Evolutionary conservation across 164 flowering plant genomes (phyloP), one percentile per base, ranked within the genome.

Genomic region (Liriodendron chinense): DNA sequence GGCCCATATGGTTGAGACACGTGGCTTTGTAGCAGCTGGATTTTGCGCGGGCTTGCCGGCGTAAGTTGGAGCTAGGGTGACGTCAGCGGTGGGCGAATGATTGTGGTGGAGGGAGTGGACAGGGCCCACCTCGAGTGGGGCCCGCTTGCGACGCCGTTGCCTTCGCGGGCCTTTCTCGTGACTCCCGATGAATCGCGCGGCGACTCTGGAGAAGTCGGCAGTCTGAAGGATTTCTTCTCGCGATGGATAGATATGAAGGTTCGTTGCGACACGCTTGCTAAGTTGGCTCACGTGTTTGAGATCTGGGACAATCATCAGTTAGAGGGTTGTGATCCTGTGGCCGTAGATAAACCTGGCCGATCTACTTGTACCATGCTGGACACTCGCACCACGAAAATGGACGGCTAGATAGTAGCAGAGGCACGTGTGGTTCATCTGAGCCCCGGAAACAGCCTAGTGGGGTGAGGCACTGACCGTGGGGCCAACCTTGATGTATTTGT

Each of bases 21-120:
- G 87, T 83, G 86, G 83, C 1, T 0, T 2, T 20, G 28, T 63
- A 43, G 23, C 78, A 70, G 75, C 79, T 81, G 82, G 79, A 74
- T 74, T 65, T 66, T 69, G 22, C 68, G 47, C 57, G 73, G 70
- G 48, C 1, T 71, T 68, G 69, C 78, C 59, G 68, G 79, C 79
- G 79, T 71, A 62, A 66, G 65, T 78, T 75, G 80, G 80, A 77
- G 79, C 10, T 63, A 68, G 61, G 64, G n/a, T 81, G 79, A 80
- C 79, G 82, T 80, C 78, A 80, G 28, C 22, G 13, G n/a, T 9
- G 57, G 28, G 7, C 65, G 69, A 72, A 67, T 75, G 78, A 75
- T 79, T 75, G 68, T 56, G 75, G 57, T 25, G 67, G 22, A n/a
- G 21, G 70, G 49, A 57, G 47, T 43, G 56, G 61, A 20, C 69